A percentile compares a stretch with the other conserved stretches of the same genome.
phyloP scores from a whole-genome alignment of 345 rosid species.

The Acer campestre region DNA sequence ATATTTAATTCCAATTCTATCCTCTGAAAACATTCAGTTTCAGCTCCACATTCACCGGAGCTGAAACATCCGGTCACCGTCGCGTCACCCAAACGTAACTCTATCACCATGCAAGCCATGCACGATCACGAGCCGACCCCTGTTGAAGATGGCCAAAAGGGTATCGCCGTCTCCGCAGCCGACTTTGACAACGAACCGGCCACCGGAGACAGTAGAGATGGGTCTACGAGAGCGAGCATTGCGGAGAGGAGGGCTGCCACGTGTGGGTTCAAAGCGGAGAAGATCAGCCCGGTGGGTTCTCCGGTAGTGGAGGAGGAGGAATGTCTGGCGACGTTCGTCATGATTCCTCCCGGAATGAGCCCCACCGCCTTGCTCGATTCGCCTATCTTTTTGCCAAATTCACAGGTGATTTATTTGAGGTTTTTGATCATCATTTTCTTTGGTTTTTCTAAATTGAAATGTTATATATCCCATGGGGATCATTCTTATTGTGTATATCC shows the following conservation, averaged over 20 bases:
- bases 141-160: not conserved
- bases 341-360: constrained; percentile 63
- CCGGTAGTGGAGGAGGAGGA: constrained; percentile 20
- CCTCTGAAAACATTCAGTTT: not conserved
- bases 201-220: not conserved
- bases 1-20: not conserved
- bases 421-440: too few relatives aligned
- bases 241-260: constrained; percentile 70
- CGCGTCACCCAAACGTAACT: not conserved
- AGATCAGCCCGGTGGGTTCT: constrained; percentile 40
- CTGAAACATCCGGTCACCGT: not conserved
- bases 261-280: constrained; percentile 54
- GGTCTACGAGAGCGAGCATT: constrained; percentile 36
- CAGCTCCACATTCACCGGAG: constrained; percentile 6
- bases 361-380: constrained; percentile 68
- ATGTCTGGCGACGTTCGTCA: constrained; percentile 36
- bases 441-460: too few relatives aligned
- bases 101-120: not conserved
- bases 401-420: constrained; percentile 36
- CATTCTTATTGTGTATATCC: not conserved
- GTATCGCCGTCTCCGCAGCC: not conserved
- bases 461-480: not conserved
- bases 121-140: not conserved
- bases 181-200: not conserved
- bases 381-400: constrained; percentile 53